A percentile compares a stretch with the other conserved stretches of the same genome.
Evolutionary conservation across 208 protist genomes (phyloP).

Genomic region (Trypanosoma cruzi): DNA sequence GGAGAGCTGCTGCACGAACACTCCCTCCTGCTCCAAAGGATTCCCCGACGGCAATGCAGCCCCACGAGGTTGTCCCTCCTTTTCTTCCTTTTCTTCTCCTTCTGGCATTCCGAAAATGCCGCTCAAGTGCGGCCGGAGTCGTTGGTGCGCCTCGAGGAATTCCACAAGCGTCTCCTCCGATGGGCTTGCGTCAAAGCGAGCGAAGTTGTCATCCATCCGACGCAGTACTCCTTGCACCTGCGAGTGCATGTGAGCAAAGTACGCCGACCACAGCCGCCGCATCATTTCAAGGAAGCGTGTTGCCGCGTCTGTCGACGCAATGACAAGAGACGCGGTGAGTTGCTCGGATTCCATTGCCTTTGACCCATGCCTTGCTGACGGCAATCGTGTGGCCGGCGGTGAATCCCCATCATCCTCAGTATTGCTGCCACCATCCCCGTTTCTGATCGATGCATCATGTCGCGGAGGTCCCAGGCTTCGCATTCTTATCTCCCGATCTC

Average conservation of each 20-base stretch:
- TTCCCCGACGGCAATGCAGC: constrained; percentile 18
- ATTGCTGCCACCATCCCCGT: no score
- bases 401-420: neutral
- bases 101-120: constrained; percentile 2
- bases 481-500: no score
- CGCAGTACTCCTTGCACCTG: constrained; percentile 8
- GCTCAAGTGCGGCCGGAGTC: neutral
- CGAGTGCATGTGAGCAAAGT: constrained; percentile 14
- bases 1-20: constrained; percentile 20
- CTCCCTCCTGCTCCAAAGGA: constrained; percentile 14
- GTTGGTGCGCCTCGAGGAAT: constrained; percentile 17
- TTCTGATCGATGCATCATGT: no score
- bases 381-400: neutral
- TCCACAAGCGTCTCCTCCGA: constrained; percentile 20
- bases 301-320: constrained; percentile 8
- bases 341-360: neutral
- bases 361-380: neutral
- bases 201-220: constrained; percentile 13
- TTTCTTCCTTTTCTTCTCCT: neutral
- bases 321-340: constrained; percentile 10
- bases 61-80: no score
- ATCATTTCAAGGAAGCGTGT: constrained; percentile 19
- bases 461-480: no score
- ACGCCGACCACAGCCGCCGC: constrained; percentile 19
- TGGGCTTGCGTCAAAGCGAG: constrained; percentile 10